Evolutionary conservation across 805 yeast genomes (phyloP).

Genomic region (Jamesozyma jinghongensis): DNA sequence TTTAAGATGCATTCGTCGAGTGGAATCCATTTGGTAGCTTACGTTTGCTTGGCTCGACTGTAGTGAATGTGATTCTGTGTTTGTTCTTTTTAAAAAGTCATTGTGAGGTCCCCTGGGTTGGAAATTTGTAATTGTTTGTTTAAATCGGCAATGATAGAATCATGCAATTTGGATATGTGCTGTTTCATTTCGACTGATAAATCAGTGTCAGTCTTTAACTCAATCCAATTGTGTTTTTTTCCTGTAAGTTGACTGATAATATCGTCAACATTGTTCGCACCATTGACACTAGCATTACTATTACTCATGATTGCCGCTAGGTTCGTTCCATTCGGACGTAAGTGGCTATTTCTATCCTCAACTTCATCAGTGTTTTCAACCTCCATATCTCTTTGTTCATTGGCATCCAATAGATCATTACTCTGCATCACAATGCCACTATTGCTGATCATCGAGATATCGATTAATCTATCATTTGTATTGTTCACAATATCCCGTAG

Average conservation of each 20-base stretch:
- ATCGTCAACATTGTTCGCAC: conserved; percentile 2
- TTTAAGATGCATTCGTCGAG: too few species aligned
- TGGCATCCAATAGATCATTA: conserved; percentile 24
- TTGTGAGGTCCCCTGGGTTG: conserved; percentile 13
- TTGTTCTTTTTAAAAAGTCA: conserved; percentile 9
- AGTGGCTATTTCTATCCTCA: neutral
- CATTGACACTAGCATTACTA: conserved; percentile 1
- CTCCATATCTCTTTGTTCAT: conserved; percentile 31
- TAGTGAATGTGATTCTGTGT: too few species aligned
- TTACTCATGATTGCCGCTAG: conserved; percentile 4
- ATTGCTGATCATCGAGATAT: conserved; percentile 30
- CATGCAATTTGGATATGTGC: conserved; percentile 8
- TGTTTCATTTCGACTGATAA: conserved; percentile 8
- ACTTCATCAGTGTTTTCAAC: neutral
- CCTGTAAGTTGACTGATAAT: neutral
- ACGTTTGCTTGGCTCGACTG: too few species aligned
- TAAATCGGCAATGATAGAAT: conserved; percentile 8
- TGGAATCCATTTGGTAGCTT: too few species aligned
- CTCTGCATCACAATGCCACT: conserved; percentile 28
- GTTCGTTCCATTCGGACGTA: neutral
- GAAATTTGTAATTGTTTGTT: conserved; percentile 14
- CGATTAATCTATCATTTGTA: conserved; percentile 29
- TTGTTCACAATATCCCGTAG: conserved; percentile 26
- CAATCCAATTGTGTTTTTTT: conserved; percentile 12
- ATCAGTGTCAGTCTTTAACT: conserved; percentile 9